Base-by-base conservation (phyloP, 2,329 filamentous ascomycete genomes). In the Massarina eburnea region DNA sequence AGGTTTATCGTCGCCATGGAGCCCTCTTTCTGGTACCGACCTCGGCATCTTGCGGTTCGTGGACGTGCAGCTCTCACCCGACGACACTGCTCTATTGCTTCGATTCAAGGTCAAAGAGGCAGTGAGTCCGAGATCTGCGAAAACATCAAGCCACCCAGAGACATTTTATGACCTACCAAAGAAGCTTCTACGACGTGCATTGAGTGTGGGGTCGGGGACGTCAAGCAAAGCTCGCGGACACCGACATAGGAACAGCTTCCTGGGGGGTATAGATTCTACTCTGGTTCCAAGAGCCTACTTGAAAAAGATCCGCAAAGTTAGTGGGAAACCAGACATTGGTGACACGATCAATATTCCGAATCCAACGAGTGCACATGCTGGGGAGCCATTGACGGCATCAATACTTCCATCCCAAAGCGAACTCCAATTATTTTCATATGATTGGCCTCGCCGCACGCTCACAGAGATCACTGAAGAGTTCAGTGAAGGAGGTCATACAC, bases 41-140 rank as follows among this genome's bases (percentile, higher is more conserved):
- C 34, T 34, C 8, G 45, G 45, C 14, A 40, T 48, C 8, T 37
- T 48, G 10, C 35, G 27, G 7, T 43, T 34, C 26, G 20, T 48
- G 7, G 40, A 48, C 14, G 45, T 48, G 4, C 8, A 40, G 12
- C 18, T 48, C 8, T 48, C 40, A 2, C 18, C 35, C 10, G 24
- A 37, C 5, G 40, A 42, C 26, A 20, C 26, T n/a, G 15, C 20
- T 34, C 19, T 35, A 8, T 17, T 46, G 8, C 10, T 19, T 10
- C 30, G n/a, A 10, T 15, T 39, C n/a, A 35, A 36, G 30, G 8
- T 34, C n/a, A 41, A 42, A 10, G 41, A 36, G 27, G 6, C 5
- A 14, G 5, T 14, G 12, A 4, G 9, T 14, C 7, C 12, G n/a
- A 30, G 21, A 33, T 12, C 15, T 8, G 18, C 18, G 3, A 17